Conservation (phyloP, 2,329 filamentous ascomycete genomes). For the Aspergillus uvarum region DNA sequence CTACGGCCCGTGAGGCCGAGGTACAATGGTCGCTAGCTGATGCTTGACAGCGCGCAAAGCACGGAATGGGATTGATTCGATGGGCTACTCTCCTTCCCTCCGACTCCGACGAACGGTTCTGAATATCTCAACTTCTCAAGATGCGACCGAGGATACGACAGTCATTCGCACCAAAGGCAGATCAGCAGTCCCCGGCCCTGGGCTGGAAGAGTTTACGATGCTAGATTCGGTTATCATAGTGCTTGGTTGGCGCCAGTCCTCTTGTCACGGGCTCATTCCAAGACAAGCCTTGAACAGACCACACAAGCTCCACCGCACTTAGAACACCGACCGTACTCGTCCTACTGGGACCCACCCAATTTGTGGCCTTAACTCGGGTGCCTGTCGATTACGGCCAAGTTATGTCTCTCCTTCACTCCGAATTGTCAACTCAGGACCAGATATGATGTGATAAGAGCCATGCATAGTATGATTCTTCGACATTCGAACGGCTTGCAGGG, state of each 20-base stretch:
- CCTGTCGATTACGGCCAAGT: slow-evolving; percentile 8
- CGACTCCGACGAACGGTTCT: neutral
- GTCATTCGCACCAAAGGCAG: neutral
- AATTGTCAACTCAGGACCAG: slow-evolving; percentile 6
- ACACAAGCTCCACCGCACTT: slow-evolving; percentile 1
- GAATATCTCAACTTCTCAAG: neutral
- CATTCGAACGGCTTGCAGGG: neutral
- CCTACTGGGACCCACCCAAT: neutral
- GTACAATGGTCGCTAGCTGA: slow-evolving; percentile 4
- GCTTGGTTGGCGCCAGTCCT: neutral
- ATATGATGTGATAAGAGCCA: slow-evolving; percentile 6
- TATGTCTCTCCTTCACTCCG: neutral
- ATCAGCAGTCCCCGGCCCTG: neutral
- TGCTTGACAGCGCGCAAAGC: slow-evolving; percentile 5
- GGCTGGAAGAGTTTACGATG: neutral
- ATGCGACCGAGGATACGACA: neutral
- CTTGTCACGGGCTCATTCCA: neutral
- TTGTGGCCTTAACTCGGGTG: slow-evolving; percentile 7
- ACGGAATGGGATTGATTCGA: neutral
- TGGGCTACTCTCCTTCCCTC: neutral
- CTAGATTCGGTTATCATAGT: neutral
- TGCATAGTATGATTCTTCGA: slow-evolving; percentile 1
- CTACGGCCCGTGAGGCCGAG: slow-evolving; percentile 8
- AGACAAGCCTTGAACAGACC: slow-evolving; percentile 7
- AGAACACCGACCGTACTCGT: too few species aligned